Conservation (phyloP, 345 rosid genomes). For the Aurinia saxatilis region DNA sequence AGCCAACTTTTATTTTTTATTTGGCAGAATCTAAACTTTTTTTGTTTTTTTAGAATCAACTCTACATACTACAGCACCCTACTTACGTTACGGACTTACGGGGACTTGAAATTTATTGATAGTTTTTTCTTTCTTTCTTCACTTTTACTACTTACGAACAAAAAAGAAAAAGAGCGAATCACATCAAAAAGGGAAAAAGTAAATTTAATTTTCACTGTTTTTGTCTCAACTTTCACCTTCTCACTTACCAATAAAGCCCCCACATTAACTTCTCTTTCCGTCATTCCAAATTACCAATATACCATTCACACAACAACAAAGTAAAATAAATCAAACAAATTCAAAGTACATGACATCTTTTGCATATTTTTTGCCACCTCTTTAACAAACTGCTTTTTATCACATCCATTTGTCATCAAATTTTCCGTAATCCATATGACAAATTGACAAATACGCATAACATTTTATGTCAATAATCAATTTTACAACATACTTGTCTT, state of each 20-base stretch:
- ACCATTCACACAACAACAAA: background rate
- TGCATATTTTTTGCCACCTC: background rate
- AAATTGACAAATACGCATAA: background rate
- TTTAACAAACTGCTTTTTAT: background rate
- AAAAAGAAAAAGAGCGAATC: background rate
- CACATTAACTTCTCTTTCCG: conserved; percentile 17
- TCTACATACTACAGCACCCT: too few relatives aligned
- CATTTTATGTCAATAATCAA: background rate
- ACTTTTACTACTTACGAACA: background rate
- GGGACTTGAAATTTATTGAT: background rate
- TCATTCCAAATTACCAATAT: conserved; percentile 16
- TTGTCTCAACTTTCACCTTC: conserved; percentile 58
- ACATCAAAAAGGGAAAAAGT: conserved; percentile 2
- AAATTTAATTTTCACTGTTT: conserved; percentile 39
- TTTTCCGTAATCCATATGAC: background rate
- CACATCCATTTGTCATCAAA: background rate
- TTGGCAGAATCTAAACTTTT: background rate
- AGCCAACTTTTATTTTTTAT: background rate
- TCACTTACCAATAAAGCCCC: conserved; percentile 51
- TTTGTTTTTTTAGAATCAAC: too few relatives aligned
- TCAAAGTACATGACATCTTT: background rate
- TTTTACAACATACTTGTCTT: background rate
- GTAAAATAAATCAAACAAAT: background rate
- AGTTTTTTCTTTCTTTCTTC: conserved; percentile 1
- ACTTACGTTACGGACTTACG: background rate